Evolutionary conservation across 2,329 filamentous ascomycete genomes (phyloP), one percentile per base, ranked within the genome.

Genomic region (Pyrenophora teres): DNA sequence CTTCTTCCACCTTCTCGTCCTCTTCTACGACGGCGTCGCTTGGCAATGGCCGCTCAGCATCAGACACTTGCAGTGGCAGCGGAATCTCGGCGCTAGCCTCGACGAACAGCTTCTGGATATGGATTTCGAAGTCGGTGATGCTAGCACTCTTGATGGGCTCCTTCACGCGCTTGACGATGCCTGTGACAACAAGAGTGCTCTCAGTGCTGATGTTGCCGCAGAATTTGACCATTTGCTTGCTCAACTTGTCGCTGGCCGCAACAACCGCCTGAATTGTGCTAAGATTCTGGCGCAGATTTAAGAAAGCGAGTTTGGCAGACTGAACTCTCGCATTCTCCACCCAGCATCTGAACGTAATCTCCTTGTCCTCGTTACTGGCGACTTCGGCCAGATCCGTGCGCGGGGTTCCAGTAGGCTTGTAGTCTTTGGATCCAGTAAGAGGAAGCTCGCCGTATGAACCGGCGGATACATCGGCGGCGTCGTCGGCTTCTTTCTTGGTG

Each of bases 171-270:
- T 92, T 84, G 46, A 97, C 87, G 27, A 82, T 78, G 60, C 88
- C 94, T 68, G 95, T 89, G 54, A 97, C 86, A 35, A 87, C 79
- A 21, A 97, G 86, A 64, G 89, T 92, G 63, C 88, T 91, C 80
- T 97, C 93, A 39, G 87, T 81, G 68, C 85, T 88, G 62, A 96
- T 77, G 37, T 79, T 82, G 40, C 84, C 85, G 42, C 88, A 86
- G 85, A 89, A 97, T 78, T 97, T 97, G 71, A 97, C 90, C 93
- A 97, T 97, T 76, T 90, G 91, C 72, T 87, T 87, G 85, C 66
- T 91, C 84, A 70, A 80, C 76, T 67, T 83, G 57, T 77, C 76
- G 59, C 75, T 84, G 41, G 85, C 87, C 15, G 83, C 81, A 13
- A 91, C 79, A 32, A 97, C 87, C 44, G 88, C 91, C 78, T 97